Base-by-base conservation (phyloP, 345 rosid species). In the Heritiera fomes region DNA sequence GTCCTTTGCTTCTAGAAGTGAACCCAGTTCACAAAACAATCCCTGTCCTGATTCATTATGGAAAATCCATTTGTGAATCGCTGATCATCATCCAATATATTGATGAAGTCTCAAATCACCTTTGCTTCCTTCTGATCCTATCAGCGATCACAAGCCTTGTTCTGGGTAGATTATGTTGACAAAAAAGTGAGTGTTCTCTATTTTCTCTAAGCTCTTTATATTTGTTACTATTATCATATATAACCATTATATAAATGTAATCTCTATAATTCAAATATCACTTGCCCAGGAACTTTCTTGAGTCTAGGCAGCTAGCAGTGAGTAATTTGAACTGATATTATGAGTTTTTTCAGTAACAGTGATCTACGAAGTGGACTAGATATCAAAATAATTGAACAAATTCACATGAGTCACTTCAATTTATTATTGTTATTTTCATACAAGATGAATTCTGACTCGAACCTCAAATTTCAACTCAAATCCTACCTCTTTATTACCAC, bases 41-140 rank as follows among this genome's bases (percentile, higher is more conserved):
- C 68, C 45, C 68, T 13, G 68, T 63, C 18, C 45, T 63, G 18
- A 63, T 63, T 14, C 68, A 63, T 34, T 30, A 63, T 13, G 60
- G 75, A 28, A 75, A 7, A 15, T 17, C 78, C 52, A 61, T 75
- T 38, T 43, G 23, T 2, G 70, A 75, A 34, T 61, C 78, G 2
- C n/a, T 62, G 0, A 8, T 61, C 28, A 60, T 60, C 12, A 6
- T 75, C 15, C 23, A 32, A 3, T 75, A 61, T 28, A 60, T 75
- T 11, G 59, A 75, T 40, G 68, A 65, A 34, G 60, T 32, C 7
- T 76, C 9, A 75, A 20, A 11, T 74, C 66, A 50, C 81, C 81
- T 1, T 53, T 82, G 71, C 81, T 78, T 7, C 78, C 84, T 8
- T 32, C 9, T 1, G 64, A 81, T 67, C 61, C 75, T 78, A 64